Base-by-base conservation (phyloP, 768 basidiomycete genomes). In the Lactifluus hygrophoroides region DNA sequence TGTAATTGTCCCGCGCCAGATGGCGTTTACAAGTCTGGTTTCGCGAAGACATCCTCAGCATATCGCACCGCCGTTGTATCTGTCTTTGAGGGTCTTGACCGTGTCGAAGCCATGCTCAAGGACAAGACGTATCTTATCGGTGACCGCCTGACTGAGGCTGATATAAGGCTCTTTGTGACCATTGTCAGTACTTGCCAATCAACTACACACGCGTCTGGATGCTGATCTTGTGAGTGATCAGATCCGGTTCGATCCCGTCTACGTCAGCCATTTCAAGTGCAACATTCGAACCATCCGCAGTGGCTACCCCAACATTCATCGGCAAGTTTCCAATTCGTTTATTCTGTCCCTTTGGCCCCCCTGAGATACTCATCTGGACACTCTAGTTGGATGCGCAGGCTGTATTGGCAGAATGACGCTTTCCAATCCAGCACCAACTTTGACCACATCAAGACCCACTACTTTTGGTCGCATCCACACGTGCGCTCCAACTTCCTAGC, bases 231-330 rank as follows among this genome's bases (percentile, higher is more conserved):
- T 43, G 16, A 21, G 25, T 40, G 3, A 2, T 54, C 57, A 90
- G 88, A 74, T 91, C 60, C 90, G 92, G 35, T 94, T 94, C 72
- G 93, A 95, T 66, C 84, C 86, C 1, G 94, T 88, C 16, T 97
- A 98, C 71, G 80, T 87, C 47, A 83, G 86, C 0, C 90, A 93
- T 69, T 98, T 98, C 80, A 97, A 97, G 66, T 94, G 92, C 74
- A 94, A 95, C 76, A 69, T 91, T 63, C 83, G 86, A 30, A 84
- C 80, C 43, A 89, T 96, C 68, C 90, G 94, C 23, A 75, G 84
- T 66, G 88, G 88, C 6, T 98, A 94, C 71, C 94, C 94, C 19
- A 79, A 83, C 48, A 80, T 96, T 49, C 80, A 97, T 25, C 68
- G 69, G 83, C 80, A 54, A 45, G 77, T 72, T 46, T 45, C 28